Base-by-base conservation (phyloP, 768 basidiomycete species). In the Mrakia frigida region DNA sequence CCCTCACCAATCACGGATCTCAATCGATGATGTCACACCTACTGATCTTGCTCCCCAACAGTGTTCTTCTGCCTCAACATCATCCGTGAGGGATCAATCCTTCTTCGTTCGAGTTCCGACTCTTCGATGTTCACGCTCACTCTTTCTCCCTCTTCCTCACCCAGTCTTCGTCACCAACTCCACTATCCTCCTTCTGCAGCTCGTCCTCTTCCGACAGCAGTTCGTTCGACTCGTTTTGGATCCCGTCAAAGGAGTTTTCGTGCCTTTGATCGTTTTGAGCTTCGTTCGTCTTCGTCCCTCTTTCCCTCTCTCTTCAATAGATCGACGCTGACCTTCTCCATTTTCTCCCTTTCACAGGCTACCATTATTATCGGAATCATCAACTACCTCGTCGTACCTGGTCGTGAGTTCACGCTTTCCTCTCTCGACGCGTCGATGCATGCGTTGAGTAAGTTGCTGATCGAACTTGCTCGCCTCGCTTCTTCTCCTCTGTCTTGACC, bases 341-440 rank as follows among this genome's bases (percentile, higher is more conserved):
- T 31, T 33, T 72, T 6, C 5, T 11, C 6, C 39, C 3, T 72
- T n/a, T 28, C 7, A 14, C 39, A 39, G n/a, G 70, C 70, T 13
- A 69, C 68, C 68, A 69, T 69, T 41, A 6, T 69, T 18, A 72
- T 72, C 31, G 70, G 70, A 3, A 53, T 31, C 46, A 72, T 72
- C 56, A 53, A 52, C 56, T 72, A 72, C 52, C 35, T 72, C 52
- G 70, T 72, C 46, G 25, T 41, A 1, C 46, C 70, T 25, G 46
- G 50, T 35, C 70, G 43, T 46, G 43, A 46, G 43, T 46, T n/a
- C n/a, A n/a, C n/a, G n/a, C 43, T 46, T 46, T 11, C 39, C 11
- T 41, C 6, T 11, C 11, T 41, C 11, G 39, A 6, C 13, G 43
- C 43, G 13, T 46, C 43, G n/a, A n/a, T n/a, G n/a, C n/a, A n/a